Evolutionary conservation across 2,329 filamentous ascomycete species (phyloP), one percentile per base, ranked within the genome.

Genomic region (Chaetoscypha palmicola): DNA sequence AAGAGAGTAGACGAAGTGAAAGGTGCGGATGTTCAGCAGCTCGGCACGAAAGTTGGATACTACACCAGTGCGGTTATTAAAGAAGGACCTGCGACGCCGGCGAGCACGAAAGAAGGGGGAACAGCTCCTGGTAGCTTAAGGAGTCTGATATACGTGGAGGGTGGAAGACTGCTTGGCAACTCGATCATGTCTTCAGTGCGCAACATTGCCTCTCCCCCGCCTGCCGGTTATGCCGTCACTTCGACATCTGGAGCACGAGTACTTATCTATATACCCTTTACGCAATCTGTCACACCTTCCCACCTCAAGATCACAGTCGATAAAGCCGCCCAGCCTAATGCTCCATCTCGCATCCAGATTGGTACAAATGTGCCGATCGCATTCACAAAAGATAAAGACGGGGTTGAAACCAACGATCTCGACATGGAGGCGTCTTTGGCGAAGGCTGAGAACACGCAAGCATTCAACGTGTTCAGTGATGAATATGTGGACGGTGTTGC

Each of bases 11-110:
- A 86, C 55, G 87, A 83, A 38, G 79, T 94, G 58, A 76, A 77
- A 58, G 92, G 91, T 55, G 89, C 89, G 26, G 86, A 94, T 69
- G 77, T 83, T 1, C 73, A 81, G 8, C 82, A 81, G 43, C 77
- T 97, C 23, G 82, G 79, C 2, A 57, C 56, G 19, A 59, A 59
- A 38, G 54, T 60, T 38, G 53, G 56, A 19, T 56, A 51, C 33
- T 57, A 59, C 26, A 56, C 56, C 2, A 43, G 47, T 5, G 52
- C 45, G 14, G 47, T 46, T 1, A 33, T 30, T 43, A 58, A 57
- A 43, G 52, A 50, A 21, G 34, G 16, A 12, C 30, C 41, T 10
- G 40, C 22, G 8, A 4, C 43, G 14, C 28, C 24, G 8, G 26
- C 38, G 14, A 32, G 20, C 5, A 47, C 45, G 33, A 47, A 38